Evolutionary conservation across 495 filamentous ascomycete species (phyloP).

Genomic region (Aspergillus indologenus): DNA sequence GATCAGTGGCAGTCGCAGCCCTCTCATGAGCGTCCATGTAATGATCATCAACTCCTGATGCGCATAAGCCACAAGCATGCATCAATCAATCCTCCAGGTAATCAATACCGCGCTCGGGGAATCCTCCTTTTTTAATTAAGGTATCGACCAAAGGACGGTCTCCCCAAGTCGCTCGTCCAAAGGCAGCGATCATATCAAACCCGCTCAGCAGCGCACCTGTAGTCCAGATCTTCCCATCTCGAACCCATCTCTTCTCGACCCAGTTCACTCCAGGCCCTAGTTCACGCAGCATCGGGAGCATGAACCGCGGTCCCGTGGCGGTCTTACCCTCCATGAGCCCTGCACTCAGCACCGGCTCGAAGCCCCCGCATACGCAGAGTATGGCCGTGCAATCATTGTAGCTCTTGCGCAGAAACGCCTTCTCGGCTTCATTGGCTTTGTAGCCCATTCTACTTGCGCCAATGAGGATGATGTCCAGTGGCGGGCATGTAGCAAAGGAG

Average conservation of each 20-base stretch:
- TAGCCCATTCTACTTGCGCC: background rate
- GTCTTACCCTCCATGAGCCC: background rate
- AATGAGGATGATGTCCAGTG: background rate
- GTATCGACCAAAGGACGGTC: background rate
- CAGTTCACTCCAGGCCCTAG: constrained; percentile 19
- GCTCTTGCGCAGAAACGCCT: background rate
- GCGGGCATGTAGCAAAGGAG: background rate
- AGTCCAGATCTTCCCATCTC: constrained; percentile 30
- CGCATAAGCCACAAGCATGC: no score
- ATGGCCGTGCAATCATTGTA: background rate
- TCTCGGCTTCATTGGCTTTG: background rate
- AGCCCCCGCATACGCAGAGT: background rate
- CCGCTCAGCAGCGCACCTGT: constrained; percentile 32
- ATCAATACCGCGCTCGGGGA: background rate
- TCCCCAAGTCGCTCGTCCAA: background rate
- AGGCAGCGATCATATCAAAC: constrained; percentile 25
- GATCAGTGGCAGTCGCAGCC: no score
- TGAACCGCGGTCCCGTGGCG: background rate
- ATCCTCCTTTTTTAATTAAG: background rate
- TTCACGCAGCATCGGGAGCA: background rate
- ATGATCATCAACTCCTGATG: no score
- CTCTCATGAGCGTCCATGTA: no score
- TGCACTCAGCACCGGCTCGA: background rate
- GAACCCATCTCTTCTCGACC: constrained; percentile 28
- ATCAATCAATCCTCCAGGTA: background rate